Evolutionary conservation across 352 stramenopile genomes (phyloP).

Genomic region (Poterioochromonas sp.): DNA sequence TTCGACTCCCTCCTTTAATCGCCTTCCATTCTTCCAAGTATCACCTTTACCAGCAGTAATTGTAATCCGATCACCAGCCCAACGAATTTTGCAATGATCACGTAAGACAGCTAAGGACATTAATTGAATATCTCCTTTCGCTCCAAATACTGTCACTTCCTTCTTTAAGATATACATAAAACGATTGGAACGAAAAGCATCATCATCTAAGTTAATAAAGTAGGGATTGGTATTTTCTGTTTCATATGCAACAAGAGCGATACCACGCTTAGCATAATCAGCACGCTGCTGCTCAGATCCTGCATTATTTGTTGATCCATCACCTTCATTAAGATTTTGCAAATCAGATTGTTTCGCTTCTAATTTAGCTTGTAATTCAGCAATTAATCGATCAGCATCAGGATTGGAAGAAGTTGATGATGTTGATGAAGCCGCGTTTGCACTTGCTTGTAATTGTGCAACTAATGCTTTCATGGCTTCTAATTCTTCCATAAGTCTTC

Average conservation of each 20-base stretch:
- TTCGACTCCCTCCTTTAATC: slow-evolving; percentile 41
- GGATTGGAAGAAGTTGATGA: not conserved
- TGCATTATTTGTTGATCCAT: slow-evolving; percentile 55
- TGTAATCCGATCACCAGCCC: not conserved
- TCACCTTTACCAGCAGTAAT: slow-evolving; percentile 64
- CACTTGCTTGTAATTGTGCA: slow-evolving; percentile 44
- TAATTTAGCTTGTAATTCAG: slow-evolving; percentile 43
- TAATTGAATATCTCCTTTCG: slow-evolving; percentile 76
- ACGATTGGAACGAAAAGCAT: slow-evolving; percentile 75
- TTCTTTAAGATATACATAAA: slow-evolving; percentile 80
- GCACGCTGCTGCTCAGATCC: slow-evolving; percentile 73
- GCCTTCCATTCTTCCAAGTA: slow-evolving; percentile 71
- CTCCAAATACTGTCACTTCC: slow-evolving; percentile 49
- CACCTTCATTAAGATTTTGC: slow-evolving; percentile 41
- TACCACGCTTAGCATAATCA: slow-evolving; percentile 77
- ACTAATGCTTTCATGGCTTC: slow-evolving; percentile 82
- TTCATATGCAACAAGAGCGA: slow-evolving; percentile 75
- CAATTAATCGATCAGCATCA: slow-evolving; percentile 34
- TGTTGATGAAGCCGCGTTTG: slow-evolving; percentile 37
- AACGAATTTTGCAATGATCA: slow-evolving; percentile 58
- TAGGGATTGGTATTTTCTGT: slow-evolving; percentile 62
- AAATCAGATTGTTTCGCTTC: slow-evolving; percentile 46
- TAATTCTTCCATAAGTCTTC: slow-evolving; percentile 83
- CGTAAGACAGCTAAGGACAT: slow-evolving; percentile 77
- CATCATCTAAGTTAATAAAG: slow-evolving; percentile 83